Percentiles rank a stretch among this genome's conserved stretches.
phyloP scores from a whole-genome alignment of 1,284 basidiomycete species.

The Sanguinoderma infundibulare region DNA sequence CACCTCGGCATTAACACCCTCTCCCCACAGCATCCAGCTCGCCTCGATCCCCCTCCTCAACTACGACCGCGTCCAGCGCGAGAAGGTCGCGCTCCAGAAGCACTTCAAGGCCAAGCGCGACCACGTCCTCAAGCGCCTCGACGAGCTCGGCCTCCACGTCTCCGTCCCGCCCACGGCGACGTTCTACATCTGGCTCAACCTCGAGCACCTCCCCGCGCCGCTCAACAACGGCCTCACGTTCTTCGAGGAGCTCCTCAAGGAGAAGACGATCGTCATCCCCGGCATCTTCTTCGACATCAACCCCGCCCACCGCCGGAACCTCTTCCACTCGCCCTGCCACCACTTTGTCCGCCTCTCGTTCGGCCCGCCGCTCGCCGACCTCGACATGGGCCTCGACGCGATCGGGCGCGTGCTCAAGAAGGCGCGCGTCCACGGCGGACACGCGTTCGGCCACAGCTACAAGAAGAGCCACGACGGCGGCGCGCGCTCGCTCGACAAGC shows the following conservation, averaged over 20 bases:
- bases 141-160: conserved; percentile 78
- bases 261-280: conserved; percentile 88
- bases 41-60: conserved; percentile 85
- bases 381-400: conserved; percentile 87
- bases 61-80: conserved; percentile 66
- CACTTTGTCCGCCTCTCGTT: conserved; percentile 88
- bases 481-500: conserved; percentile 21
- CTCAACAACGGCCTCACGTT: conserved; percentile 92
- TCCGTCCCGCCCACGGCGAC: conserved; percentile 77
- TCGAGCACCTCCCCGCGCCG: conserved; percentile 77
- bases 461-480: conserved; percentile 59
- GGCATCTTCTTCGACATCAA: conserved; percentile 93
- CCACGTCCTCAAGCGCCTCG: conserved; percentile 84
- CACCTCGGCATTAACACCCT: neutral
- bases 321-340: conserved; percentile 92
- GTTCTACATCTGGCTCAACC: conserved; percentile 92
- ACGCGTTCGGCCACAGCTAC: conserved; percentile 67
- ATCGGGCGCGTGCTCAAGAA: conserved; percentile 80
- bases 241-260: conserved; percentile 94
- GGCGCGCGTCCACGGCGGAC: conserved; percentile 65
- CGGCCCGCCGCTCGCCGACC: conserved; percentile 83
- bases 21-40: conserved; percentile 68
- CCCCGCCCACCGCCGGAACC: conserved; percentile 81
- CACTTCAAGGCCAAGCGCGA: conserved; percentile 94
- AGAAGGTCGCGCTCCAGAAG: conserved; percentile 83